A percentile compares a stretch with the other conserved stretches of the same genome.
Evolutionary conservation across 176 grass and related monocot species (phyloP).

Genomic region (Tillandsia fasciculata): DNA sequence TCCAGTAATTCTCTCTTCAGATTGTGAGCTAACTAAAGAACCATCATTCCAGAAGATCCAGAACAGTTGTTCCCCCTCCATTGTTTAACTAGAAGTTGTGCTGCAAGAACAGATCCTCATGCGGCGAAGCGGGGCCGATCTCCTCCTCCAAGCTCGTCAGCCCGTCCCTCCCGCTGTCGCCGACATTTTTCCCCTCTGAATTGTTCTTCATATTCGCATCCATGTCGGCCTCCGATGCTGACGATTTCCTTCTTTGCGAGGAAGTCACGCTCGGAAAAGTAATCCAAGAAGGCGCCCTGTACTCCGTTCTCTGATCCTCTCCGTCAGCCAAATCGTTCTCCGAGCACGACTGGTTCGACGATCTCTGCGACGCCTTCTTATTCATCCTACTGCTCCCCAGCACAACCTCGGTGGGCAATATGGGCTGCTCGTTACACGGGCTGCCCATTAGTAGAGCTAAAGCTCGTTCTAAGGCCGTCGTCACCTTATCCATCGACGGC

Average conservation of each 20-base stretch:
- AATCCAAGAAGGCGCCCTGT: slow-evolving; percentile 92
- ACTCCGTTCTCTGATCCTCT: slow-evolving; percentile 71
- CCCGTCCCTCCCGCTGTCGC: slow-evolving; percentile 47
- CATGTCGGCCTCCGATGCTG: slow-evolving; percentile 79
- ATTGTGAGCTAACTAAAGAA: too few relatives aligned
- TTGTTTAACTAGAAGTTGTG: slow-evolving; percentile 63
- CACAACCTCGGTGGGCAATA: slow-evolving; percentile 88
- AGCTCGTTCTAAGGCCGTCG: slow-evolving; percentile 76
- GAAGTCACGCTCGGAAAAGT: slow-evolving; percentile 92
- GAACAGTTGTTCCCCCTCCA: too few relatives aligned
- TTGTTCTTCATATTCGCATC: slow-evolving; percentile 40
- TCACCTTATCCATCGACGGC: slow-evolving; percentile 96
- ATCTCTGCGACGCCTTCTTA: slow-evolving; percentile 82
- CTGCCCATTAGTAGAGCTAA: slow-evolving; percentile 88
- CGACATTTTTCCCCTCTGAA: slow-evolving; percentile 51
- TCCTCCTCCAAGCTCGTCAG: slow-evolving; percentile 93
- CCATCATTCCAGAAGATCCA: too few relatives aligned
- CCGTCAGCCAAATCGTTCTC: slow-evolving; percentile 69
- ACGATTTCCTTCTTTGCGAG: slow-evolving; percentile 91
- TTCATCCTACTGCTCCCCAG: slow-evolving; percentile 87
- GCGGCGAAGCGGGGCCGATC: slow-evolving; percentile 70
- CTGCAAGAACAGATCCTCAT: slow-evolving; percentile 86
- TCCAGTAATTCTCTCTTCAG: too few relatives aligned
- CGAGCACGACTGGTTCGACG: slow-evolving; percentile 90
- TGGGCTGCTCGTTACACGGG: slow-evolving; percentile 81